A percentile compares a stretch with the other conserved stretches of the same genome.
Evolutionary conservation across 441 rosid genomes (phyloP).

Genomic region (Syzygium malaccense): DNA sequence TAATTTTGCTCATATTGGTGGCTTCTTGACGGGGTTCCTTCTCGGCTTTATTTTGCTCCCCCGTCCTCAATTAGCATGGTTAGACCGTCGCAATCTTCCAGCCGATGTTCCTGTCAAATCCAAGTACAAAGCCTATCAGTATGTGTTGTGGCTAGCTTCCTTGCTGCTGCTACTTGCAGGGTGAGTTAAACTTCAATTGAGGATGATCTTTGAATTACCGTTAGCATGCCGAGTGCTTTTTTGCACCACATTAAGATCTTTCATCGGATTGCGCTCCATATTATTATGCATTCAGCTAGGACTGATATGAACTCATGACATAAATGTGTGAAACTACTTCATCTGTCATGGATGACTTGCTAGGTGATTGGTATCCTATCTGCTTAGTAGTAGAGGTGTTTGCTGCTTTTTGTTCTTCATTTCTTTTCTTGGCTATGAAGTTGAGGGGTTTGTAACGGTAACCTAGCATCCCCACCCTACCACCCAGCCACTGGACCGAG

Average conservation of each 20-base stretch:
- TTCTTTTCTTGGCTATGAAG: not conserved
- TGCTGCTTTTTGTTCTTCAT: not conserved
- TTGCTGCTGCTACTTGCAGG: slow-evolving; percentile 38
- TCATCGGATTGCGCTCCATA: not conserved
- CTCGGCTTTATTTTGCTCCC: slow-evolving; percentile 51
- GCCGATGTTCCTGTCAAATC: slow-evolving; percentile 23
- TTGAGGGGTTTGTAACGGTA: not conserved
- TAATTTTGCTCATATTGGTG: slow-evolving; percentile 60
- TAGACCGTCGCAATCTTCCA: slow-evolving; percentile 24
- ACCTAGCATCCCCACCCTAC: not conserved
- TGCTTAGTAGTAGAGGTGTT: not conserved
- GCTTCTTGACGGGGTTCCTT: slow-evolving; percentile 54
- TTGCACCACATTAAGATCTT: not conserved
- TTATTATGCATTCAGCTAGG: slow-evolving; percentile 2
- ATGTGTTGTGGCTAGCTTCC: slow-evolving; percentile 40
- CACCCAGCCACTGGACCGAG: not conserved
- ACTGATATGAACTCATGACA: not conserved
- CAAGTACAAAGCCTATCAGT: slow-evolving; percentile 50
- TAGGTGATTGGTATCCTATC: not conserved
- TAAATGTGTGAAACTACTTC: not conserved
- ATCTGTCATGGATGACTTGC: not conserved
- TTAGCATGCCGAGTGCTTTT: not conserved
- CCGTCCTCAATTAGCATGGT: slow-evolving; percentile 57
- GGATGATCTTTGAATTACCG: not conserved
- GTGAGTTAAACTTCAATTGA: slow-evolving; percentile 16